A percentile compares a stretch with the other conserved stretches of the same genome.
Evolutionary conservation across 495 filamentous ascomycete species (phyloP).

Genomic region (Podospora pseudocomata): DNA sequence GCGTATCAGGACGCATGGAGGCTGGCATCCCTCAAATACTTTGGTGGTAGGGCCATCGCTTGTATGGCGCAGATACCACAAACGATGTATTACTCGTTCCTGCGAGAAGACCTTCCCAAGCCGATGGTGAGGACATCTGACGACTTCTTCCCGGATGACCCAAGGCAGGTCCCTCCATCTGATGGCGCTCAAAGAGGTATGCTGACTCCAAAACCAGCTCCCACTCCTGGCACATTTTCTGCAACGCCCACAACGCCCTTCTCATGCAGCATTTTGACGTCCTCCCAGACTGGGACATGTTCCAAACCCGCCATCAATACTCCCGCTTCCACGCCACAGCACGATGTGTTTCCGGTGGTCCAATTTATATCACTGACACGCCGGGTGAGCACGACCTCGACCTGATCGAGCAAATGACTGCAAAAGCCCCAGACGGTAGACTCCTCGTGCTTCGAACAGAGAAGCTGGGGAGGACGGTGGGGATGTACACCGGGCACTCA

Average conservation of each 20-base stretch:
- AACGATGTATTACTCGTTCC: slow-evolving; percentile 76
- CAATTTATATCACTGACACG: slow-evolving; percentile 87
- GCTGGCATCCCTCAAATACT: slow-evolving; percentile 69
- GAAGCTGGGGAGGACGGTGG: slow-evolving; percentile 62
- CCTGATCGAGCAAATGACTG: slow-evolving; percentile 74
- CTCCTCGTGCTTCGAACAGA: slow-evolving; percentile 76
- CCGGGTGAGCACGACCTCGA: slow-evolving; percentile 74
- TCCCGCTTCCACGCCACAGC: slow-evolving; percentile 84
- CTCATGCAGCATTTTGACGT: slow-evolving; percentile 60
- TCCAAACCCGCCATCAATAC: slow-evolving; percentile 79
- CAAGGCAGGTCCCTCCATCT: not conserved
- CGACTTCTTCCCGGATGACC: slow-evolving; percentile 83
- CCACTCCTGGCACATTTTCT: slow-evolving; percentile 92
- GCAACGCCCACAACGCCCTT: slow-evolving; percentile 87
- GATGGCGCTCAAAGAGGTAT: not conserved
- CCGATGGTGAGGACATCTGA: slow-evolving; percentile 81
- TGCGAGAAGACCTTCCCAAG: slow-evolving; percentile 59
- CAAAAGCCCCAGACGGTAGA: slow-evolving; percentile 57
- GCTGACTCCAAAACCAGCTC: slow-evolving; percentile 43
- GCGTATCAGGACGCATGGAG: slow-evolving; percentile 87
- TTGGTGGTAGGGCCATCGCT: slow-evolving; percentile 72
- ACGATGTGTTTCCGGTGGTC: slow-evolving; percentile 84
- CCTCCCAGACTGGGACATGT: slow-evolving; percentile 97
- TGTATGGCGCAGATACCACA: slow-evolving; percentile 90
- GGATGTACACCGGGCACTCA: slow-evolving; percentile 71